Evolutionary conservation across 1,139 yeast genomes (phyloP).

Genomic region (Kodamaea arcana): DNA sequence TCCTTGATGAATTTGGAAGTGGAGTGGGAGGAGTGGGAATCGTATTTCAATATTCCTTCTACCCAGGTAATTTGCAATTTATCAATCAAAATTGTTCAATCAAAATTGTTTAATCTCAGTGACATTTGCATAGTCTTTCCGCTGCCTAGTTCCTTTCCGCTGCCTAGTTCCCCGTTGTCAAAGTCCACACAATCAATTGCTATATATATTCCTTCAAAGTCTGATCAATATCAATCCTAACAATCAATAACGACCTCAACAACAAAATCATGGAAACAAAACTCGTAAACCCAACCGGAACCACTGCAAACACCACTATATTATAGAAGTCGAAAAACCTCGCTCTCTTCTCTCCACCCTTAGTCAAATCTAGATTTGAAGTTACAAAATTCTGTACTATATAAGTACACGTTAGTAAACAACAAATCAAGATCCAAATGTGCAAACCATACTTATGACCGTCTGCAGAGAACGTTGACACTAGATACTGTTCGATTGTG

Average conservation of each 20-base stretch:
- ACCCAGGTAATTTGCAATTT: no score
- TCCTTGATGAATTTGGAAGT: no score
- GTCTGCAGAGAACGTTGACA: conserved; percentile 51
- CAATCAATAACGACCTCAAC: conserved; percentile 66
- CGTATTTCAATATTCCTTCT: no score
- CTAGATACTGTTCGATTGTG: conserved; percentile 64
- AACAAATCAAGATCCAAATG: conserved; percentile 87
- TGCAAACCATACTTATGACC: conserved; percentile 66
- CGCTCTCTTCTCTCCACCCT: conserved; percentile 31
- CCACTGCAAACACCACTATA: conserved; percentile 92
- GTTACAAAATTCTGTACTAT: conserved; percentile 88
- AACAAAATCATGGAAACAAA: conserved; percentile 87
- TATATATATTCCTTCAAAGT: conserved; percentile 3
- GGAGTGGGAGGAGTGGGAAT: no score
- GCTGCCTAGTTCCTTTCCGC: no score
- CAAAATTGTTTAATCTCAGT: no score
- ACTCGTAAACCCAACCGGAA: conserved; percentile 93
- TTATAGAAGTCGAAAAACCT: conserved; percentile 77
- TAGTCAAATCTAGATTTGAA: conserved; percentile 63
- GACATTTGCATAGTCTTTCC: no score
- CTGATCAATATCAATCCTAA: conserved; percentile 65
- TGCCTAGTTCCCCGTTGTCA: no score
- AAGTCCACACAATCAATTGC: no score
- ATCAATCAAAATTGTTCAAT: no score
- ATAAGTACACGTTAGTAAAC: conserved; percentile 77